Conservation (phyloP, 2,329 filamentous ascomycete genomes). For the Phaeosphaeria sp. region DNA sequence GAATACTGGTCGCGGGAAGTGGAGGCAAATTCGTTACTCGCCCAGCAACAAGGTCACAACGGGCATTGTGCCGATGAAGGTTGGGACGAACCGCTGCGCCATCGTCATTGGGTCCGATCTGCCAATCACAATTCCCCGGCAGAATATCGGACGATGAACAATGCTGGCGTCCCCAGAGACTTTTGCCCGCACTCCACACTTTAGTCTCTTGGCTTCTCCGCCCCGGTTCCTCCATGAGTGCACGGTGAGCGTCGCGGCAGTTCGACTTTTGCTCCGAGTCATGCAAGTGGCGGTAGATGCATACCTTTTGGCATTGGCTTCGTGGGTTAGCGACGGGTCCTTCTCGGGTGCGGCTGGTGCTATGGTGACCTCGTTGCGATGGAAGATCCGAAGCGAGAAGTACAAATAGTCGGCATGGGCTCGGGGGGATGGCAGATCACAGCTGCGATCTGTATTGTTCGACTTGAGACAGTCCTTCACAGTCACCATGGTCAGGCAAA, state of each 20-base stretch:
- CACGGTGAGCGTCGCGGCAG: conserved; percentile 1
- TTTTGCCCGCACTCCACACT: conserved; percentile 13
- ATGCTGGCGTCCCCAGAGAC: neutral
- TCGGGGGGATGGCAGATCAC: neutral
- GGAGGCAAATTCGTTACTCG: neutral
- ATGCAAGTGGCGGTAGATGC: neutral
- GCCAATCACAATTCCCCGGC: neutral
- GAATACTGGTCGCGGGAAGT: neutral
- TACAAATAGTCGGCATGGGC: conserved; percentile 16
- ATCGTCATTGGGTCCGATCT: neutral
- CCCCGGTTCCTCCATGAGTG: conserved; percentile 1
- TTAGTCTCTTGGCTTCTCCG: conserved; percentile 15
- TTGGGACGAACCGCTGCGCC: neutral
- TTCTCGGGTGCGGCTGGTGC: conserved; percentile 10
- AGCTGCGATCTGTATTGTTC: neutral
- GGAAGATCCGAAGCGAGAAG: neutral
- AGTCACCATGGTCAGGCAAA: conserved; percentile 15
- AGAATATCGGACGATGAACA: neutral
- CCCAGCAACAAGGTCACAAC: neutral
- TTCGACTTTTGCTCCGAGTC: neutral
- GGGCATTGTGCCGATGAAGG: neutral
- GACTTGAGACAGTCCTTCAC: neutral
- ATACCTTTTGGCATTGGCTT: neutral
- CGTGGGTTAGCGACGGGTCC: neutral
- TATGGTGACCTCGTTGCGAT: conserved; percentile 4